Base-by-base conservation (phyloP, 163 green algal species). In the Scenedesmus sp. region DNA sequence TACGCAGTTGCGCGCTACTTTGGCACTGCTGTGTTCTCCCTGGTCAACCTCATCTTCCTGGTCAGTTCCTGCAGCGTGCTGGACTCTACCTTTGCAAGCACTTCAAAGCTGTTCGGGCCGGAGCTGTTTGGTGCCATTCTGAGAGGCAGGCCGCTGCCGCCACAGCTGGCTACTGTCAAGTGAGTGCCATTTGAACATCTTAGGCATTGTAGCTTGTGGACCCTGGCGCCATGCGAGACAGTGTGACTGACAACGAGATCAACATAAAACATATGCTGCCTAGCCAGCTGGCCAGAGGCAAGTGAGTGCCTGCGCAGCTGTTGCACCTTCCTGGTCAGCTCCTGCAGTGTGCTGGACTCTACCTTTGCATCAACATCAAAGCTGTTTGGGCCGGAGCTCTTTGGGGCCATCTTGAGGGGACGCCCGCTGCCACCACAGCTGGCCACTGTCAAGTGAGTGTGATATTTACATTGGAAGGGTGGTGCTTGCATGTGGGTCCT, bases 31-130 rank as follows among this genome's bases (percentile, higher is more conserved):
- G 84, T 91, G 4, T 93, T 81, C 70, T 90, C 85, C 15, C 10
- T 93, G 74, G 73, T 93, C 10, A 93, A 91, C 74, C 59, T 93
- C 9, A 91, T 93, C 34, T 93, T 93, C 59, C 15, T 93, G 56
- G 84, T 93, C 76, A 88, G 70, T 26, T 79, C 26, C 85, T 93
- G 90, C 59, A 76, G 59, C 13, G 90, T 93, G 26, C 77, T 93
- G 84, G 90, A 93, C 76, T 93, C 84, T 34, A 93, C 90, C 16
- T 93, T 93, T 91, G 90, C 84, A 6, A 81, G 26, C 46, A 93
- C 90, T 9, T 76, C 56, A 46, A 93, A 93, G 90, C 85, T 93
- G 73, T 93, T 93, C 88, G 90, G 90, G 13, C 90, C 90, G 8
- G 90, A 93, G 85, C 54, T 91, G 16, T 34, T 91, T 46, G 90